Evolutionary conservation across 331 rosid species (phyloP), one percentile per base, ranked within the genome.

Genomic region (Ulmus americana): DNA sequence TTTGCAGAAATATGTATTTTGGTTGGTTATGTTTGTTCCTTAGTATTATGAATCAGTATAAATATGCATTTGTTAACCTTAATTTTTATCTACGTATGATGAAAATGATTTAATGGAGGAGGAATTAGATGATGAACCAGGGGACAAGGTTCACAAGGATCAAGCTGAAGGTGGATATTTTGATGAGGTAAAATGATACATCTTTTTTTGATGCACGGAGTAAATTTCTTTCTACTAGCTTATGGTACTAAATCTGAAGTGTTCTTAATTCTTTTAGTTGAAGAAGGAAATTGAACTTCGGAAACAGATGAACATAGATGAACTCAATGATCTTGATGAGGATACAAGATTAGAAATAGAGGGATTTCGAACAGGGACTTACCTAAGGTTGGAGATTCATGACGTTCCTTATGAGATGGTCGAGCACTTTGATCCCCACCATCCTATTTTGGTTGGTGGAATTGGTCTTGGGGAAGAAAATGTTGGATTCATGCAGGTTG

Each of bases 401-500:
- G 81, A 74, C 68, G 90, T 89, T 76, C 88, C 96, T 40, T 89
- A 22, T 64, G 98, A 92, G 78, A 85, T 92, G 97, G 90, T 83
- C 52, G 91, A 85, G 63, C 71, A 83, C 73, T 92, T 92, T 70
- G 86, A 83, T 74, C 95, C 96, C 63, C 80, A 76, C 83, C 95
- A 89, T 76, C 97, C 95, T 47, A 77, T 85, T 71, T 81, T 92
- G 85, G 87, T 92, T 45, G 97, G 98, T 68, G 98, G 97, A 46
- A 58, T 86, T 70, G 95, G 91, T 79, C 81, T 84, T 63, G 97
- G 90, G 57, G 98, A 92, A 84, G 95, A 89, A 66, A 84, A 73
- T 55, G 94, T 78, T 45, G 98, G 98, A 74, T 85, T 79, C 76
- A 92, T 92, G 98, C 98, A 92, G 98, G 98, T 92, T 43, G 46